Base-by-base conservation (phyloP, 2,329 filamentous ascomycete species). In the Diaporthe citriasiana region DNA sequence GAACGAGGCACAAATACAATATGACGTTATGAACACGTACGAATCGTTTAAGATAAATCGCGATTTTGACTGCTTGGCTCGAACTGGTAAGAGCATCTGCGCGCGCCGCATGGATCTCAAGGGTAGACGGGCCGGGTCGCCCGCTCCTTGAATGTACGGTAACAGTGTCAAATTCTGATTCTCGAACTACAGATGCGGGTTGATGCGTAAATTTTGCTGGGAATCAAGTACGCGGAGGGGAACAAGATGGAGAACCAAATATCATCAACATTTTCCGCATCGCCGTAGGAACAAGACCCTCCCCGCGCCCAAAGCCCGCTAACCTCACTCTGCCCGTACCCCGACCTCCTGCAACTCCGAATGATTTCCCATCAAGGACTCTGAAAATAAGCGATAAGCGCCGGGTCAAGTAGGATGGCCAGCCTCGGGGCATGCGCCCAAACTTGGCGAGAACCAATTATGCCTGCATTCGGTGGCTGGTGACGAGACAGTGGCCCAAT, bases 221-320 rank as follows among this genome's bases (percentile, higher is more conserved):
- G 25, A 13, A 40, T 9, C 47, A 53, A 30, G 27, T 13, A 47
- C 42, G 13, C 6, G 22, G 30, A 38, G 47, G 45, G 33, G 8
- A 13, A 12, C 13, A 53, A 12, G 4, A 19, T 13, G n/a, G 47
- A 40, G 57, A 53, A 53, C 47, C 33, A 53, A 68, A 40, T 40
- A 22, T 63, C 59, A 65, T 65, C 35, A 51, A 27, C 19, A 22
- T 68, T 68, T 40, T 68, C n/a, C 13, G n/a, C 47, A 7, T 66
- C 22, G 22, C 27, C 42, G 27, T 13, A 51, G n/a, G 27, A 51
- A 51, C n/a, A 17, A 17, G 5, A 35, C 12, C 27, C 27, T 13
- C 30, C 40, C 25, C 40, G 4, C 40, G 40, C 63, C 63, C 45
- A 9, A 53, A n/a, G 15, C 42, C 33, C 13, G n/a, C 33, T 2